Evolutionary conservation across 441 rosid species (phyloP).

Genomic region (Pelargonium australe): DNA sequence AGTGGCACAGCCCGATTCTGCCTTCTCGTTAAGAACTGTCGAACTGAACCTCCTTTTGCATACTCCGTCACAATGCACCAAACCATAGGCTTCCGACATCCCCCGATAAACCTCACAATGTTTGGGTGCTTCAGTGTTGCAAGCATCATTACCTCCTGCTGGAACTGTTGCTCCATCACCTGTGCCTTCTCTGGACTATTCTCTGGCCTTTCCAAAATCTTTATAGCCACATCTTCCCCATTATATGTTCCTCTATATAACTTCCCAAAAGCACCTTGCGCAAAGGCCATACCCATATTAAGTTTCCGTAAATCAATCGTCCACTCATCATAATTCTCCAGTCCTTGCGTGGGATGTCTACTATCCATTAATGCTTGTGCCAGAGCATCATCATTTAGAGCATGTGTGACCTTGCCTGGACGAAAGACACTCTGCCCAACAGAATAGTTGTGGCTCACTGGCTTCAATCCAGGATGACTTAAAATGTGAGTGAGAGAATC

Average conservation of each 20-base stretch:
- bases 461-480: constrained; percentile 5
- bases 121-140: constrained; percentile 3
- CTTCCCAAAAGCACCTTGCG: constrained; percentile 5
- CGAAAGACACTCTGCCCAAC: constrained; percentile 6
- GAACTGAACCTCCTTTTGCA: constrained; percentile 5
- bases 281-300: not conserved
- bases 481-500: constrained; percentile 7
- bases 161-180: constrained; percentile 6
- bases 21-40: constrained; percentile 1
- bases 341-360: constrained; percentile 3
- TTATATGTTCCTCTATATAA: constrained; percentile 6
- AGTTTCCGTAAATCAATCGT: constrained; percentile 4
- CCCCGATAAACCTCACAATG: constrained; percentile 8
- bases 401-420: constrained; percentile 5
- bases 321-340: constrained; percentile 3
- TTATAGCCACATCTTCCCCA: constrained; percentile 3
- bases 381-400: constrained; percentile 3
- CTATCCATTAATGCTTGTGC: constrained; percentile 1
- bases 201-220: not conserved
- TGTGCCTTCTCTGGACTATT: constrained; percentile 5
- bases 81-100: constrained; percentile 2
- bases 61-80: constrained; percentile 3
- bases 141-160: constrained; percentile 7
- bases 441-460: constrained; percentile 1
- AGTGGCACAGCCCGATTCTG: constrained; percentile 2